Conservation (phyloP, 352 stramenopile genomes). For the Phytopythium litorale region DNA sequence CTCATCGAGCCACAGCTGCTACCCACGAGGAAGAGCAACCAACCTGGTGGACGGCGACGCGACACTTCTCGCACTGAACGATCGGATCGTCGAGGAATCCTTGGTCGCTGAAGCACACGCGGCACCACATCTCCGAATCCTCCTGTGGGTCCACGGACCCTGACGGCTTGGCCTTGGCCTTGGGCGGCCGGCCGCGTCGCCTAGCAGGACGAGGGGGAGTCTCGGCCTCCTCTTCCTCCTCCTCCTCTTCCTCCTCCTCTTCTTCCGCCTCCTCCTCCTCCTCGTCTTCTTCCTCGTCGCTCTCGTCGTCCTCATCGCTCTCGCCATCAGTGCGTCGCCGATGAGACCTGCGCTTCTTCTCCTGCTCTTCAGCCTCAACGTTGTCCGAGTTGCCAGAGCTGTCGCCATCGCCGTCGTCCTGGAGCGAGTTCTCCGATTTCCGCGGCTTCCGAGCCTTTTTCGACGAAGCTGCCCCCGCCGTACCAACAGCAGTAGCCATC, state of each 20-base stretch:
- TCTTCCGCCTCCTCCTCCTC: constrained; percentile 36
- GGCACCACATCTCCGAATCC: constrained; percentile 87
- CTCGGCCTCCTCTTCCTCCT: constrained; percentile 29
- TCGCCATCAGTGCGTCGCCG: background rate
- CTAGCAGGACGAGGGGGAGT: constrained; percentile 8
- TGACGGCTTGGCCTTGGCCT: constrained; percentile 41
- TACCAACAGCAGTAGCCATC: background rate
- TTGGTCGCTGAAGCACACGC: constrained; percentile 86
- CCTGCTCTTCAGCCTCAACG: constrained; percentile 12
- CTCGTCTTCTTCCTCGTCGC: constrained; percentile 41
- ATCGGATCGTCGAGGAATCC: constrained; percentile 86
- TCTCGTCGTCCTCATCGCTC: constrained; percentile 19
- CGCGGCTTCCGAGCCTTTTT: background rate
- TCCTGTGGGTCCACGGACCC: constrained; percentile 48
- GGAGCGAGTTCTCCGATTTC: background rate
- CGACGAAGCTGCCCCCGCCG: background rate
- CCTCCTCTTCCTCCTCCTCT: constrained; percentile 19
- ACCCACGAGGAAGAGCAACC: background rate
- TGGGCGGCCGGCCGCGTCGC: constrained; percentile 34
- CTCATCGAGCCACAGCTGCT: background rate
- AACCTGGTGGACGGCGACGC: constrained; percentile 84
- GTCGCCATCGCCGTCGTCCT: background rate
- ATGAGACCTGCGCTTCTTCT: background rate
- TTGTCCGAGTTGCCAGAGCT: constrained; percentile 13
- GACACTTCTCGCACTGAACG: constrained; percentile 84